These are phyloP conservation scores for Penicillium crystallinum DNA, from an alignment of 495 filamentous ascomycete species.

Conservation along the genomic window DNA sequence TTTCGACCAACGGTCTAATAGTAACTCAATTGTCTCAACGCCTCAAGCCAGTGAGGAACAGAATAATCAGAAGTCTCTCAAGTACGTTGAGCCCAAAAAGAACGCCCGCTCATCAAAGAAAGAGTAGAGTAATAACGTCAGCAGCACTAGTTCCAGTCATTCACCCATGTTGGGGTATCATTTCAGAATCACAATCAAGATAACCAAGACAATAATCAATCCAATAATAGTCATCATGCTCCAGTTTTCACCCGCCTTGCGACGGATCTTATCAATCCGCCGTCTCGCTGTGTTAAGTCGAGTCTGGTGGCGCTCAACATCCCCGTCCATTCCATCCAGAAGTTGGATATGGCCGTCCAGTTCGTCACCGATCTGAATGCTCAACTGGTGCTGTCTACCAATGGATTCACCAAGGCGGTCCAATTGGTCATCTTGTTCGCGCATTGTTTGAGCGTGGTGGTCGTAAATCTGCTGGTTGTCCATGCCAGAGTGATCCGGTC, in stretches of 20 bases:
- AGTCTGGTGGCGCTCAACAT: conserved; percentile 73
- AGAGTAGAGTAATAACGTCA: conserved; percentile 8
- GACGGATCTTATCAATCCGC: conserved; percentile 62
- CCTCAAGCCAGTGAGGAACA: conserved; percentile 10
- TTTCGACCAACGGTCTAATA: background rate
- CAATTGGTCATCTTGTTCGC: conserved; percentile 88
- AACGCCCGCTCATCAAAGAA: conserved; percentile 26
- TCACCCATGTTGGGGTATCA: conserved; percentile 25
- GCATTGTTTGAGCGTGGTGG: conserved; percentile 73
- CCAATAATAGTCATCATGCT: conserved; percentile 72
- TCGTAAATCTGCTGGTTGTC: conserved; percentile 82
- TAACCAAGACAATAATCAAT: conserved; percentile 69
- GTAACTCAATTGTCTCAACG: conserved; percentile 9
- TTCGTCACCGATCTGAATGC: conserved; percentile 95
- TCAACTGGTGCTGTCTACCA: conserved; percentile 85
- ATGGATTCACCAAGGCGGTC: conserved; percentile 81
- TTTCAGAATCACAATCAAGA: conserved; percentile 76
- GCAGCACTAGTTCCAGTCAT: background rate
- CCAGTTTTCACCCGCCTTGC: conserved; percentile 72
- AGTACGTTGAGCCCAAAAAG: conserved; percentile 2
- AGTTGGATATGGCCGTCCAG: conserved; percentile 83
- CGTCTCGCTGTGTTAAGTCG: conserved; percentile 69
- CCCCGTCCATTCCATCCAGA: conserved; percentile 80
- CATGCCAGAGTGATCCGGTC: conserved; percentile 60
- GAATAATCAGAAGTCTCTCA: background rate